Base-by-base conservation (phyloP, 1,284 basidiomycete genomes). In the Puccinia triticina region DNA sequence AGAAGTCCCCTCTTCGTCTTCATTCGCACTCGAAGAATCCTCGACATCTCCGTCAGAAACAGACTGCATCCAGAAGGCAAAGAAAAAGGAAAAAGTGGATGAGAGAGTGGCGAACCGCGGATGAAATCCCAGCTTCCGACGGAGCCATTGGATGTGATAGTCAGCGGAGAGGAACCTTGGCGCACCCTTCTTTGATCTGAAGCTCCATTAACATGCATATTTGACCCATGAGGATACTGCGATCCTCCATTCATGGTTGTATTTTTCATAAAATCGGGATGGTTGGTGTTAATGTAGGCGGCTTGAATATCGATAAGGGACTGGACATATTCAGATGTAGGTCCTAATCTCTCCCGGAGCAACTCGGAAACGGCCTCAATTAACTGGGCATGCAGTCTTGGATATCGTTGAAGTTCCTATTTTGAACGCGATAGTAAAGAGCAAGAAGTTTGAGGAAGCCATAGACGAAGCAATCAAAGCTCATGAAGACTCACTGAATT, bases 241-340 rank as follows among this genome's bases (percentile, higher is more conserved):
- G 84, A 86, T 87, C 85, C 87, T 87, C 83, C 83, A 84, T 89
- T 84, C 3, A 89, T 87, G 40, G 91, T 90, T 59, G 92, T 92
- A 23, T 92, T 91, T 55, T 91, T 89, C 83, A 95, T 92, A 87
- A 96, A 96, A 90, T 86, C 90, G n/a, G 95, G 95, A 86, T 97
- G 95, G 87, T 96, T 97, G 82, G 96, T 98, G 88, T 99, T 99
- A 90, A 99, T 99, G 88, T 99, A 99, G 16, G 97, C 96, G 0
- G 95, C 94, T 88, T 99, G 97, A 82, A 99, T 99, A 85, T 93
- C 91, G 86, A 99, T 98, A 84, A 99, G 89, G 86, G 94, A 96
- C 85, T 95, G 93, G 2, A 96, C 94, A 87, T 99, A 99, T 64
- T 96, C 94, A 0, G 94, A 95, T 0, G 97, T 98, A 0, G 97